These are phyloP conservation scores for Epichloe brachyelytri DNA, from an alignment of 2,329 filamentous ascomycete genomes.

Conservation along the genomic window DNA sequence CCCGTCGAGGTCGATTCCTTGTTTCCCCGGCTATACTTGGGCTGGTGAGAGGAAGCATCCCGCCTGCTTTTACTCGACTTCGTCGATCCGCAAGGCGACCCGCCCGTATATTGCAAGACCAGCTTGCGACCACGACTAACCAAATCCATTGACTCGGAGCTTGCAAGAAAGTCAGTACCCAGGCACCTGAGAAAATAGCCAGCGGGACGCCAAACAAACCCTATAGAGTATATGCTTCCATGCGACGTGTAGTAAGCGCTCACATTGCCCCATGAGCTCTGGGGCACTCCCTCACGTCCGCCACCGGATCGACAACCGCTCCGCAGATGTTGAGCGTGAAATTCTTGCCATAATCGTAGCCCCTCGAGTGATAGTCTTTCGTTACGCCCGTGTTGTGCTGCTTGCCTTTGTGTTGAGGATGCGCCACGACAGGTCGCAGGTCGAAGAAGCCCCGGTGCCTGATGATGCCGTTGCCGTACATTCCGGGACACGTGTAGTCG, in stretches of 20 bases:
- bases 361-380: constrained; percentile 50
- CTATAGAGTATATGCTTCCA: constrained; percentile 60
- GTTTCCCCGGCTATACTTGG: not conserved
- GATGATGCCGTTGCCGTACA: constrained; percentile 44
- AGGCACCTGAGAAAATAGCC: not conserved
- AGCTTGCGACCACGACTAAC: constrained; percentile 57
- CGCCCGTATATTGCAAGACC: constrained; percentile 63
- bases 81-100: constrained; percentile 52
- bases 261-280: constrained; percentile 54
- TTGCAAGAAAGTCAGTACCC: constrained; percentile 6
- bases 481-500: constrained; percentile 31
- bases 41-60: not conserved
- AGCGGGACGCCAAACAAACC: constrained; percentile 35
- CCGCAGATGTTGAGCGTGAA: constrained; percentile 77
- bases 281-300: constrained; percentile 49
- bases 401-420: constrained; percentile 30
- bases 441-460: constrained; percentile 48
- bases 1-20: not conserved
- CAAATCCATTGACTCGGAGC: constrained; percentile 36
- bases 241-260: constrained; percentile 63
- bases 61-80: constrained; percentile 21
- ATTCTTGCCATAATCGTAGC: constrained; percentile 67
- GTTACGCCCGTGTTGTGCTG: constrained; percentile 27
- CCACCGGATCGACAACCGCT: constrained; percentile 54
- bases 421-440: constrained; percentile 40